Percentiles rank a stretch among this genome's conserved stretches.
phyloP scores from a whole-genome alignment of 768 basidiomycete genomes.

The Termitomyces sp. region DNA sequence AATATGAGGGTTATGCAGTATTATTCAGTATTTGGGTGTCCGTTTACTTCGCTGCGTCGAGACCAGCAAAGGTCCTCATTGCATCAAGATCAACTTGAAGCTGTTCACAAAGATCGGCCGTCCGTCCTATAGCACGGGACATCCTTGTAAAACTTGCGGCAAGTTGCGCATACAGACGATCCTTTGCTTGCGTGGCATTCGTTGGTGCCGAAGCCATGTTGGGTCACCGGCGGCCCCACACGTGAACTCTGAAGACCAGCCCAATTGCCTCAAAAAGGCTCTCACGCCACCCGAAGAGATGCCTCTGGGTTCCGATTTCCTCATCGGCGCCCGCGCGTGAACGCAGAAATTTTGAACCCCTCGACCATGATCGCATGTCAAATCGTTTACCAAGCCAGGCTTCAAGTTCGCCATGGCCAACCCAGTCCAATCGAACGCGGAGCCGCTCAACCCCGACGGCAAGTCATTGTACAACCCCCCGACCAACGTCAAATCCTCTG shows the following conservation, averaged over 20 bases:
- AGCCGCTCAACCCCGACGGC: constrained; percentile 51
- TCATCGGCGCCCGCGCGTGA: too few relatives aligned
- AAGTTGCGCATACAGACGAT: constrained; percentile 77
- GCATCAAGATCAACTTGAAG: constrained; percentile 74
- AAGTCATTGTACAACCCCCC: constrained; percentile 54
- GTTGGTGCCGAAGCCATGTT: constrained; percentile 34
- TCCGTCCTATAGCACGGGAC: constrained; percentile 64
- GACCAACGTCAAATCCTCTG: constrained; percentile 36
- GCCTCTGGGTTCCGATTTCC: too few relatives aligned
- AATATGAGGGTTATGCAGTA: not conserved
- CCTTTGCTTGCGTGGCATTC: constrained; percentile 74
- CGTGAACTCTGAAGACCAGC: too few relatives aligned
- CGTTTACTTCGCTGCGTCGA: constrained; percentile 79
- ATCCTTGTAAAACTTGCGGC: constrained; percentile 66
- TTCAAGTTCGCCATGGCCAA: constrained; percentile 3
- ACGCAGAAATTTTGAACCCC: not conserved
- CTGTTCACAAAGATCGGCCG: constrained; percentile 74
- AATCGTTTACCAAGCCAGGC: not conserved
- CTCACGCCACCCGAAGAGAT: too few relatives aligned
- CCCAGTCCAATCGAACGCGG: constrained; percentile 28
- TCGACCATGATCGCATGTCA: not conserved
- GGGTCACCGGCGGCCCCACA: too few relatives aligned
- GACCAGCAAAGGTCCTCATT: constrained; percentile 75
- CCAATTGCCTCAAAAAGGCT: too few relatives aligned
- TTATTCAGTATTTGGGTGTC: not conserved